phyloP scores from a whole-genome alignment of 257 asterid genomes.

The Fraxinus pennsylvanica region DNA sequence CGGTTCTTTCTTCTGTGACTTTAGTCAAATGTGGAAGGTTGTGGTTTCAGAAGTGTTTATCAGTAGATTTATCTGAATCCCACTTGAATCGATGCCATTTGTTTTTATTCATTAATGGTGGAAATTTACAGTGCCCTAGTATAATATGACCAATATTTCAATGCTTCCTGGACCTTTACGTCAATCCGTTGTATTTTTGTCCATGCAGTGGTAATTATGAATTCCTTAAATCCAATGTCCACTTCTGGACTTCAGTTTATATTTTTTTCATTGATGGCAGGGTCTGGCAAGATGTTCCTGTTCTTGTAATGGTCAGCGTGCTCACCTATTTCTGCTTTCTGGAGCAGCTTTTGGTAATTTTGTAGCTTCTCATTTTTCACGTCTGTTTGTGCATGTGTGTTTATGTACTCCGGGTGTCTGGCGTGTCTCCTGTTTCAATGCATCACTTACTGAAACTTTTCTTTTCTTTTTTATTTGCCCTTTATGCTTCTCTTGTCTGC shows the following conservation, averaged over 20 bases:
- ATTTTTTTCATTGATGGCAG: conserved; percentile 38
- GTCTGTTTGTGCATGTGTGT: conserved; percentile 13
- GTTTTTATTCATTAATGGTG: background rate
- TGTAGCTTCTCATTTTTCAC: conserved; percentile 18
- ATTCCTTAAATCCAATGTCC: background rate
- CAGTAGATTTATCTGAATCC: background rate
- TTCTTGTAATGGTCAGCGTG: conserved; percentile 97
- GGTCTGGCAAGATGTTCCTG: conserved; percentile 95
- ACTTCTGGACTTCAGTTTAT: conserved; percentile 6
- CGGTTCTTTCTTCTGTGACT: conserved; percentile 7
- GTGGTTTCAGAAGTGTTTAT: background rate
- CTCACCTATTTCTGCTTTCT: conserved; percentile 96
- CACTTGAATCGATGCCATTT: background rate
- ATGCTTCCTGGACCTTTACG: background rate
- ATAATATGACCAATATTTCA: background rate
- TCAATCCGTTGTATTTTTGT: background rate
- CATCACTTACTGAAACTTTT: background rate
- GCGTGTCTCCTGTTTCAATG: conserved; percentile 4
- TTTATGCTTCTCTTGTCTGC: conserved; percentile 5
- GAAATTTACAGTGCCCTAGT: background rate
- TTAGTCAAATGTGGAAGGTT: conserved; percentile 1
- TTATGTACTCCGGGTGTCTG: conserved; percentile 15
- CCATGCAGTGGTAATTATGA: background rate
- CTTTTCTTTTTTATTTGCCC: no score
- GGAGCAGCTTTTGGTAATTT: conserved; percentile 94